These are phyloP conservation scores for Aspergillus jensenii DNA, from an alignment of 2,329 filamentous ascomycete genomes.

Conservation along the genomic window DNA sequence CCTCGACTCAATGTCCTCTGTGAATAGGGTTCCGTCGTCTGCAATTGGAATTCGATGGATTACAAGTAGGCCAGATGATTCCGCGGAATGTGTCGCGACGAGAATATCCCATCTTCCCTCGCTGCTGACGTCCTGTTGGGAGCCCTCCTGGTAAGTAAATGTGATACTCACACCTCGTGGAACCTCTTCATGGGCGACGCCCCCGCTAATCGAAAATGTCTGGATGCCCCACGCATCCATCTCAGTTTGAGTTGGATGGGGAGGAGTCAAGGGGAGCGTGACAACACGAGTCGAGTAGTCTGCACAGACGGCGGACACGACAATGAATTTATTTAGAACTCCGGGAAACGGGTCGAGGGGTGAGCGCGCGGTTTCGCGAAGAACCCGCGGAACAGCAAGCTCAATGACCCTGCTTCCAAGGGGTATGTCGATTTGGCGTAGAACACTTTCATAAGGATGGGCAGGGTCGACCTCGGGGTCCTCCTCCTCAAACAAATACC, in stretches of 20 bases:
- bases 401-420: constrained; percentile 55
- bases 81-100: constrained; percentile 47
- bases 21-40: constrained; percentile 28
- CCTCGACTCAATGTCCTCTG: constrained; percentile 44
- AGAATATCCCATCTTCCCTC: constrained; percentile 43
- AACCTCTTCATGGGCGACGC: constrained; percentile 51
- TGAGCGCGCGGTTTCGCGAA: constrained; percentile 40
- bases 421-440: constrained; percentile 56
- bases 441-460: constrained; percentile 53
- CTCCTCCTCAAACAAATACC: constrained; percentile 51
- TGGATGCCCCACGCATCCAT: constrained; percentile 43
- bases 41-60: constrained; percentile 44
- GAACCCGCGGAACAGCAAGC: constrained; percentile 50
- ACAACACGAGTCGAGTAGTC: constrained; percentile 59
- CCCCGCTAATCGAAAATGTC: constrained; percentile 47
- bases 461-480: constrained; percentile 58
- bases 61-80: constrained; percentile 46
- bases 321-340: constrained; percentile 51
- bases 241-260: constrained; percentile 43
- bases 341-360: constrained; percentile 45
- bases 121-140: constrained; percentile 20
- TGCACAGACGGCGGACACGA: constrained; percentile 56
- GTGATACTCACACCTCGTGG: constrained; percentile 54
- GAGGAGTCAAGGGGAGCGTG: constrained; percentile 55
- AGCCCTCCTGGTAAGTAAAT: constrained; percentile 46